A percentile compares a stretch with the other conserved stretches of the same genome.
Evolutionary conservation across 805 yeast genomes (phyloP).

Genomic region (Naumovozyma baii): DNA sequence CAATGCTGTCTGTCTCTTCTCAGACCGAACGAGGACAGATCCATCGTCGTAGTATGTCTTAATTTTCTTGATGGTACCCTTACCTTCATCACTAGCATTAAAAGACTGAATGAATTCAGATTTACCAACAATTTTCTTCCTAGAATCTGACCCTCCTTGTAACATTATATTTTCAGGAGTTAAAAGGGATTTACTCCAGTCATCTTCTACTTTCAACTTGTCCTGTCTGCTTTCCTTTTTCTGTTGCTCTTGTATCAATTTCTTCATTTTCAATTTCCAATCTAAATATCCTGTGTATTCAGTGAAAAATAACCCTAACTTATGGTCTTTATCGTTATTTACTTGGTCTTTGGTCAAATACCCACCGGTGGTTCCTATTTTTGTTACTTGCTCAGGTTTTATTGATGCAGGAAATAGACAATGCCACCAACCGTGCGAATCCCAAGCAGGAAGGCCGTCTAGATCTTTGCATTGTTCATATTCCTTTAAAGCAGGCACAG

Average conservation of each 20-base stretch:
- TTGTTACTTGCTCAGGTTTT: constrained; percentile 1
- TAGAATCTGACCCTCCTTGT: neutral
- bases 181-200: neutral
- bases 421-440: constrained; percentile 77
- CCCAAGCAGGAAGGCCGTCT: constrained; percentile 76
- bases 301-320: constrained; percentile 51
- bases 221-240: neutral
- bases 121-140: constrained; percentile 30
- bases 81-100: constrained; percentile 35
- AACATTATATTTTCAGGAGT: constrained; percentile 24
- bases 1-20: constrained; percentile 31
- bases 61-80: constrained; percentile 33
- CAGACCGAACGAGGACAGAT: constrained; percentile 29
- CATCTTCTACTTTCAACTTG: neutral
- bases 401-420: constrained; percentile 60
- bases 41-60: constrained; percentile 38
- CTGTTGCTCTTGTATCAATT: constrained; percentile 32
- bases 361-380: constrained; percentile 20
- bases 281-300: constrained; percentile 55
- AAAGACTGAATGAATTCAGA: constrained; percentile 29
- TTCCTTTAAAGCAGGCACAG: constrained; percentile 43
- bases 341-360: constrained; percentile 53
- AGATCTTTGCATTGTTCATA: constrained; percentile 54
- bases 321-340: constrained; percentile 34
- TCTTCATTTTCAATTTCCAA: constrained; percentile 54